A percentile compares a stretch with the other conserved stretches of the same genome.
phyloP scores from a whole-genome alignment of 2,329 filamentous ascomycete genomes.

The Beauveria medogensis region DNA sequence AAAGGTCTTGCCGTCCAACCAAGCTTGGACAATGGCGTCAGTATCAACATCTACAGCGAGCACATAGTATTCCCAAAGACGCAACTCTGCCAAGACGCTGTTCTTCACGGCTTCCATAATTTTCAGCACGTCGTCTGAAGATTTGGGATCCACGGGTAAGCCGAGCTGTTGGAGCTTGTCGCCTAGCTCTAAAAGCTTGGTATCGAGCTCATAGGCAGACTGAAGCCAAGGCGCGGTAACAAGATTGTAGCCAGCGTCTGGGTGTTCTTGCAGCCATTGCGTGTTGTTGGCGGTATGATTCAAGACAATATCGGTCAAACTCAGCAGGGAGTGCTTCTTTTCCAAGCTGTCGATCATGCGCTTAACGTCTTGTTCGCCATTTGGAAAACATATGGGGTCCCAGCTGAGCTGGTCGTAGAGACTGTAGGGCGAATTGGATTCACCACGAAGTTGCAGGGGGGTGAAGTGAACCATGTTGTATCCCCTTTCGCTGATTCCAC shows the following conservation, averaged over 20 bases:
- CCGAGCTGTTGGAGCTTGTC: constrained; percentile 61
- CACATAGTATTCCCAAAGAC: constrained; percentile 90
- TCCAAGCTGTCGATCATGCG: constrained; percentile 75
- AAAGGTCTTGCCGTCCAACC: constrained; percentile 53
- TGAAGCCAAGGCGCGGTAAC: constrained; percentile 76
- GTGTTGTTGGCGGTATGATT: constrained; percentile 97
- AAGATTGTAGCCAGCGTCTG: constrained; percentile 91
- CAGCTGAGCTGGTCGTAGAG: constrained; percentile 87
- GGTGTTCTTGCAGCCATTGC: constrained; percentile 87
- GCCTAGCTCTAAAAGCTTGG: constrained; percentile 65
- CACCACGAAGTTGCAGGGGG: constrained; percentile 78
- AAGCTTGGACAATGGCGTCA: constrained; percentile 60
- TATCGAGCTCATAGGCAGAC: constrained; percentile 54
- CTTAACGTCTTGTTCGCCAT: constrained; percentile 74
- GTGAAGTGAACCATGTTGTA: constrained; percentile 99
- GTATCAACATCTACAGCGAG: constrained; percentile 69
- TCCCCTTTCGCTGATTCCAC: constrained; percentile 78
- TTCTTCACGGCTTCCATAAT: constrained; percentile 82
- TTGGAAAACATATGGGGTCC: constrained; percentile 73
- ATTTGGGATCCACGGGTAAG: constrained; percentile 66
- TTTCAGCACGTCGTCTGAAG: constrained; percentile 61
- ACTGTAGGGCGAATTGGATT: constrained; percentile 95
- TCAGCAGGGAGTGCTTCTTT: constrained; percentile 73
- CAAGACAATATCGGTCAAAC: constrained; percentile 91
- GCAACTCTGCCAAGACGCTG: constrained; percentile 67